These are phyloP conservation scores for Gaultheria prostrata DNA, from an alignment of 148 eudicot species.

Conservation along the genomic window DNA sequence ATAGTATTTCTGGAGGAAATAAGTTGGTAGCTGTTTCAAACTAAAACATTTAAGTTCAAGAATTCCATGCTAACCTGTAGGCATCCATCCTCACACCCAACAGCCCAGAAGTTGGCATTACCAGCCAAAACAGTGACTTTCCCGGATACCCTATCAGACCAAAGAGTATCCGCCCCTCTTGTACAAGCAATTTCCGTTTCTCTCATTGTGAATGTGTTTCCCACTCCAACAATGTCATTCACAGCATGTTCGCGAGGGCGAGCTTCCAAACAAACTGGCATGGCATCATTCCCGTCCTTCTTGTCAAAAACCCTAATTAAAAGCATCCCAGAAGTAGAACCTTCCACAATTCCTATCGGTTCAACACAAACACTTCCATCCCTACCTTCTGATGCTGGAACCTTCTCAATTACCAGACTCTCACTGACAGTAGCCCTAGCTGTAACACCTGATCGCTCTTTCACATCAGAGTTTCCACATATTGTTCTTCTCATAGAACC, in stretches of 20 bases:
- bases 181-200: slow-evolving; percentile 86
- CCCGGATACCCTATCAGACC: slow-evolving; percentile 93
- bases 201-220: slow-evolving; percentile 58
- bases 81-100: slow-evolving; percentile 93
- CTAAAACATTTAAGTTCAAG: not conserved
- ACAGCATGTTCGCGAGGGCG: slow-evolving; percentile 75
- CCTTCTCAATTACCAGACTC: slow-evolving; percentile 85
- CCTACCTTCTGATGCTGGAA: slow-evolving; percentile 43
- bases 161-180: slow-evolving; percentile 66
- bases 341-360: slow-evolving; percentile 41
- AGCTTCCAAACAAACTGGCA: slow-evolving; percentile 81
- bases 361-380: slow-evolving; percentile 59
- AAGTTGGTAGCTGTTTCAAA: not conserved
- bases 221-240: slow-evolving; percentile 69
- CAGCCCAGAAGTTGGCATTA: slow-evolving; percentile 93
- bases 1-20: not conserved
- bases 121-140: slow-evolving; percentile 94
- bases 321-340: slow-evolving; percentile 43
- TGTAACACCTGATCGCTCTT: slow-evolving; percentile 61
- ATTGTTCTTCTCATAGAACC: slow-evolving; percentile 40
- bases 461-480: slow-evolving; percentile 46
- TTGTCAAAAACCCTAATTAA: slow-evolving; percentile 70
- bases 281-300: slow-evolving; percentile 70
- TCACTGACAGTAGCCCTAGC: slow-evolving; percentile 81
- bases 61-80: slow-evolving; percentile 61